Conservation (phyloP, 176 grass and related monocot genomes). For the Avena eriantha region DNA sequence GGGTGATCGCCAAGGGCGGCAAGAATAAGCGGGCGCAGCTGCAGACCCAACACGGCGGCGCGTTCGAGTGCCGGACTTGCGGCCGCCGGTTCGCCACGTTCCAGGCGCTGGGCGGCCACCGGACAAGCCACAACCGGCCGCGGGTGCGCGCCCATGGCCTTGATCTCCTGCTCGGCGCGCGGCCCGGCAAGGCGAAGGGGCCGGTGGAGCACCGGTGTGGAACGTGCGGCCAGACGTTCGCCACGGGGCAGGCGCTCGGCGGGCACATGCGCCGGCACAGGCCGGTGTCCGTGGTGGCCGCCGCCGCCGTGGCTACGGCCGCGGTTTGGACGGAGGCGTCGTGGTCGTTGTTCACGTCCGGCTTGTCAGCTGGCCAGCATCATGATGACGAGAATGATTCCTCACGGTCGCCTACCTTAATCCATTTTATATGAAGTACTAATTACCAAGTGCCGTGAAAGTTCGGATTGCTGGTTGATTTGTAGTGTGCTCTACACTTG, state of each 20-base stretch:
- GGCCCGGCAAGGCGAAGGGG: neutral
- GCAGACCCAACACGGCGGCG: neutral
- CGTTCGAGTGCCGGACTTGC: slow-evolving; percentile 59
- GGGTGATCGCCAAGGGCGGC: slow-evolving; percentile 26
- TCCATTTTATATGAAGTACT: no score
- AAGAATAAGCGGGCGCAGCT: neutral
- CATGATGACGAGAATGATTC: no score
- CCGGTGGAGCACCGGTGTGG: slow-evolving; percentile 41
- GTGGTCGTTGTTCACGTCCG: neutral
- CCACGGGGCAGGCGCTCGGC: slow-evolving; percentile 58
- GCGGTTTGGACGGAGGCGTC: neutral
- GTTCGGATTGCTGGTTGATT: no score
- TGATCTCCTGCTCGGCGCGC: slow-evolving; percentile 37
- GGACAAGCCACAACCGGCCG: slow-evolving; percentile 53
- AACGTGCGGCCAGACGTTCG: slow-evolving; percentile 44
- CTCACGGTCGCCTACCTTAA: no score
- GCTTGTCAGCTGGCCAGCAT: neutral
- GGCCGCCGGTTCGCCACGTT: slow-evolving; percentile 57
- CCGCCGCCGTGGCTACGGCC: neutral
- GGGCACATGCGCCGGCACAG: slow-evolving; percentile 60
- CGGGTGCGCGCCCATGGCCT: slow-evolving; percentile 42
- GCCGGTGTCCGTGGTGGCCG: neutral
- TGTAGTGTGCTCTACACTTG: no score
- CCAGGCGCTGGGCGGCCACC: slow-evolving; percentile 81
- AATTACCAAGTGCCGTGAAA: no score